These are phyloP conservation scores for Diaporthe eres DNA, from an alignment of 2,329 filamentous ascomycete genomes.

Conservation along the genomic window DNA sequence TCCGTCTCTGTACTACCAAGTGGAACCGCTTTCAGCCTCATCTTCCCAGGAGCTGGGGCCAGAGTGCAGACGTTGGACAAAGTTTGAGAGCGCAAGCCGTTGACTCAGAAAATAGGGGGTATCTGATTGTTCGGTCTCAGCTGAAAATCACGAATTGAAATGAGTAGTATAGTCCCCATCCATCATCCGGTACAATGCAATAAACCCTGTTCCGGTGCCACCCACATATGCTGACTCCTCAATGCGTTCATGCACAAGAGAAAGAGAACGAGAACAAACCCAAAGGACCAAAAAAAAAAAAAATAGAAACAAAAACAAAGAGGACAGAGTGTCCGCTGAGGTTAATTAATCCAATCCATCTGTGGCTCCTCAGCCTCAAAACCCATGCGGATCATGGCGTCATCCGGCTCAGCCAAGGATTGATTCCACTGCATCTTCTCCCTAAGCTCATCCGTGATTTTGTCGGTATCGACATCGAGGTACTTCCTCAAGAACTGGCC, in stretches of 20 bases:
- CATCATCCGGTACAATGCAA: conserved; percentile 20
- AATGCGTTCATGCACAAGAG: not conserved
- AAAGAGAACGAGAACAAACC: not conserved
- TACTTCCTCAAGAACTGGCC: conserved; percentile 86
- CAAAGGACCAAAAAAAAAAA: not conserved
- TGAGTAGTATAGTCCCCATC: conserved; percentile 1
- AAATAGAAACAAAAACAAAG: not conserved
- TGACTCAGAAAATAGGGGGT: conserved; percentile 29
- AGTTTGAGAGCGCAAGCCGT: conserved; percentile 7
- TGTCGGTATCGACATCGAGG: conserved; percentile 82
- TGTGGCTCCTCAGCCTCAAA: conserved; percentile 32
- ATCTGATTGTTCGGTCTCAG: conserved; percentile 33
- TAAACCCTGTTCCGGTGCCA: not conserved
- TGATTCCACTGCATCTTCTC: conserved; percentile 60
- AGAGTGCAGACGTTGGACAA: conserved; percentile 24
- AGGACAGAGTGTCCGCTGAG: not conserved
- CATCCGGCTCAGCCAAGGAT: conserved; percentile 14
- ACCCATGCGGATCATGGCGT: conserved; percentile 18
- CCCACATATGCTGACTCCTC: conserved; percentile 19
- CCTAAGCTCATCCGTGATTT: conserved; percentile 82
- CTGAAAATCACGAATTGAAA: not conserved
- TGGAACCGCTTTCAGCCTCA: conserved; percentile 38
- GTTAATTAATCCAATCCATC: conserved; percentile 35
- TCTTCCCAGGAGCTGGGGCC: conserved; percentile 5
- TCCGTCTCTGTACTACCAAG: conserved; percentile 32